These are phyloP conservation scores for Geotrichum reessii DNA, from an alignment of 1,139 yeast genomes.

Conservation along the genomic window DNA sequence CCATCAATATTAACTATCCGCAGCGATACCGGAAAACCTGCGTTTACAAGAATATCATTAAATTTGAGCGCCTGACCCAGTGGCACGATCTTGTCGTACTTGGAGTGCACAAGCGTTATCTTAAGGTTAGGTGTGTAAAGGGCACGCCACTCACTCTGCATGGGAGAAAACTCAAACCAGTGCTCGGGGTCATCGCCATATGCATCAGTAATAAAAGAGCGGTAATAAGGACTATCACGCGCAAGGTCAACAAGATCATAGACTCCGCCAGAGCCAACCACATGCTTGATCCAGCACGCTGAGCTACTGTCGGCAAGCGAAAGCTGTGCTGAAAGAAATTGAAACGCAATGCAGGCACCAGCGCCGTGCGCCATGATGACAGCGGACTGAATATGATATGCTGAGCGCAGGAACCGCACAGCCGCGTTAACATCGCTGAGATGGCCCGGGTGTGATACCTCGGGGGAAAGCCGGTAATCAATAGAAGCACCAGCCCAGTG, in stretches of 20 bases:
- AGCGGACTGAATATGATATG: slow-evolving; percentile 32
- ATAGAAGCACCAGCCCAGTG: slow-evolving; percentile 38
- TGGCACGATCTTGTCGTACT: slow-evolving; percentile 22
- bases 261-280: slow-evolving; percentile 46
- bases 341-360: slow-evolving; percentile 64
- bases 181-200: slow-evolving; percentile 34
- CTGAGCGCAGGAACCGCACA: slow-evolving; percentile 31
- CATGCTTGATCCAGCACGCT: slow-evolving; percentile 20
- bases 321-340: slow-evolving; percentile 34
- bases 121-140: slow-evolving; percentile 16
- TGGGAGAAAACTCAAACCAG: slow-evolving; percentile 27
- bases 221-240: slow-evolving; percentile 43
- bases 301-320: slow-evolving; percentile 23
- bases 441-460: slow-evolving; percentile 56
- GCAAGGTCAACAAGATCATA: slow-evolving; percentile 41
- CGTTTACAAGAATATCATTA: slow-evolving; percentile 19
- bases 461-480: slow-evolving; percentile 67
- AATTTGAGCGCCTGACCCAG: slow-evolving; percentile 21
- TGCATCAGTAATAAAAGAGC: slow-evolving; percentile 41
- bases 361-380: slow-evolving; percentile 67
- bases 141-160: slow-evolving; percentile 22
- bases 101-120: slow-evolving; percentile 23
- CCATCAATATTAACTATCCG: slow-evolving; percentile 21
- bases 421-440: slow-evolving; percentile 50
- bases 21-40: slow-evolving; percentile 20